Evolutionary conservation across 2,329 filamentous ascomycete genomes (phyloP), one percentile per base, ranked within the genome.

Genomic region (Scleromitrula shiraiana): DNA sequence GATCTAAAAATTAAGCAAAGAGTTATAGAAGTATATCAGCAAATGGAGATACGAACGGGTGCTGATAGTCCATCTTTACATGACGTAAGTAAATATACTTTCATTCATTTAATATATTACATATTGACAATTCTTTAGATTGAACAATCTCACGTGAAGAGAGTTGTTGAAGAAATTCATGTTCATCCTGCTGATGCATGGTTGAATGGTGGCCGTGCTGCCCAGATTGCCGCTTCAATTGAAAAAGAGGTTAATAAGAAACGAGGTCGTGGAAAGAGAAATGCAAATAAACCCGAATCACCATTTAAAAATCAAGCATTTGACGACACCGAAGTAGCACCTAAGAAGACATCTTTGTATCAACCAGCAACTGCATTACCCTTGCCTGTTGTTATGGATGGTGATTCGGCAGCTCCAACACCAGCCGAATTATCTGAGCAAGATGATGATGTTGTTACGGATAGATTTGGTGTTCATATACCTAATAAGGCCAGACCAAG

Each of bases 391-490:
- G 38, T 49, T 14, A 32, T 42, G 5, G 56, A 55, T 33, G 41
- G 52, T n/a, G 36, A 52, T 19, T 57, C 56, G 9, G 41, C 43
- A 3, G 51, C 51, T 24, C 49, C 57, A 9, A 59, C 56, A 19
- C 53, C 56, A 35, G 49, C 49, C 15, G 55, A 49, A 30, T 48
- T 46, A 12, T 51, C 52, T 12, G 58, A 61, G 14, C 46, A 56
- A 10, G 49, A 46, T 15, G 54, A 55, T 22, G 27, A 39, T 12
- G 38, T 47, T 5, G 46, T 48, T 3, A 50, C 53, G 12, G 62
- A 64, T 43, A 53, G 59, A 35, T 59, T 55, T 44, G 61, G 60
- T 26, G 56, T 60, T n/a, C 41, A 46, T 38, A 30, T 50, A 19
- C 50, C 50, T 17, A 60, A 56, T 20, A 56, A 58, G 37, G 50